Base-by-base conservation (phyloP, 208 protist genomes). In the Cochliopodium minus region DNA sequence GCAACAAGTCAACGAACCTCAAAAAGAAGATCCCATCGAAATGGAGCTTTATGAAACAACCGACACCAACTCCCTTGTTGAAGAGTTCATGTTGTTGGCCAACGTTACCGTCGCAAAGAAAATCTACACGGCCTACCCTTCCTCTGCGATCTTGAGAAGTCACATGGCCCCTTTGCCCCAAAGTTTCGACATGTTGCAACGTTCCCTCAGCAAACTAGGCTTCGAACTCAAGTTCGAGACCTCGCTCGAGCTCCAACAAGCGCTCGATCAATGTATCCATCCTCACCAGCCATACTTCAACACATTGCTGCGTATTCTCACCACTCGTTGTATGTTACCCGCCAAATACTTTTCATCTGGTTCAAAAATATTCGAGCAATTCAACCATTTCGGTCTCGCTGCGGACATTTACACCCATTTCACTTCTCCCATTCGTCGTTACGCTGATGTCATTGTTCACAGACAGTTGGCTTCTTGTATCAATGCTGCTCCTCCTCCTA, bases 61-160 rank as follows among this genome's bases (percentile, higher is more conserved):
- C 54, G 81, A 88, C 58, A 84, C 86, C 6, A 88, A 91, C 61
- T 90, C 83, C 23, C 79, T 92, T 76, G 86, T 94, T 63, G 88
- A 94, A 69, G 86, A 94, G 63, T 94, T 88, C 75, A 94, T 94
- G 88, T 72, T 94, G 43, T 85, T 90, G 61, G 88, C 86, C n/a
- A 94, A 94, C 65, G 75, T 79, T 35, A 79, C 77, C 2, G 88
- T 84, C 4, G 85, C 87, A 35, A 61, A 69, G 30, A 67, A 72
- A 38, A 83, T 91, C 39, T 75, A 76, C 45, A 61, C 65, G 30
- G 67, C 55, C 33, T 90, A 83, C 63, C 83, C 85, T 0, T 69
- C 72, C 26, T 77, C 72, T 68, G 85, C 87, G 10, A 66, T 88
- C 34, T 62, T 93, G 60, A 77, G 87, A 25, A 74, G 82, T 38